These are phyloP conservation scores for Diaporthe australafricana DNA, from an alignment of 2,329 filamentous ascomycete genomes.

Conservation along the genomic window DNA sequence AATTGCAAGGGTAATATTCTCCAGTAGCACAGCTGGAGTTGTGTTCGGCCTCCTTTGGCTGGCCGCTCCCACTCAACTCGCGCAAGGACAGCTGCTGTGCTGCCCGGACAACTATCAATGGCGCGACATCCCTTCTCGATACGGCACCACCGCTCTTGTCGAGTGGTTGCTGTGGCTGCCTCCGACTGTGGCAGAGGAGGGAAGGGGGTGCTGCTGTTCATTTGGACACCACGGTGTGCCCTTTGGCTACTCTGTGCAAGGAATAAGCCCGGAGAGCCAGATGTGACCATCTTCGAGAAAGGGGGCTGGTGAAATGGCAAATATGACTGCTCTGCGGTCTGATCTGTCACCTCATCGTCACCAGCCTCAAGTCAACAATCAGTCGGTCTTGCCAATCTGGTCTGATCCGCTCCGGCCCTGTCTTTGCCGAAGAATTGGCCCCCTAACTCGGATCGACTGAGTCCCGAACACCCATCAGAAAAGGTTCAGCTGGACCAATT, in stretches of 20 bases:
- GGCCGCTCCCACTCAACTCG: slow-evolving; percentile 23
- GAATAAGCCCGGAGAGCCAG: slow-evolving; percentile 17
- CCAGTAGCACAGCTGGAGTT: slow-evolving; percentile 32
- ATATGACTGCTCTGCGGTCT: background rate
- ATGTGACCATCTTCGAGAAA: background rate
- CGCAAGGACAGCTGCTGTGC: slow-evolving; percentile 34
- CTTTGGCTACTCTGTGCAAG: slow-evolving; percentile 19
- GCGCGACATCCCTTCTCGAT: slow-evolving; percentile 29
- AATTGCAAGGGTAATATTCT: slow-evolving; percentile 15
- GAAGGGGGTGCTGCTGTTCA: background rate
- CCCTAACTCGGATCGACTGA: background rate
- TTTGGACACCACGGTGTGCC: background rate
- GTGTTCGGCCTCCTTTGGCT: slow-evolving; percentile 31
- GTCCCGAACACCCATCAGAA: background rate
- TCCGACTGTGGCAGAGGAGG: background rate
- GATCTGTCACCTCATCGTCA: slow-evolving; percentile 12
- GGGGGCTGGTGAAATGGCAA: slow-evolving; percentile 17
- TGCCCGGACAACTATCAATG: slow-evolving; percentile 26
- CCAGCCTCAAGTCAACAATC: slow-evolving; percentile 7
- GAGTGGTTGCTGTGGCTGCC: slow-evolving; percentile 5
- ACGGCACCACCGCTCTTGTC: slow-evolving; percentile 7
- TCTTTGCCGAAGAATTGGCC: background rate
- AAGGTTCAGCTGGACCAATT: background rate
- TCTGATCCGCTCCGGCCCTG: background rate
- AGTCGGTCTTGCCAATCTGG: background rate